Evolutionary conservation across 768 basidiomycete genomes (phyloP).

Genomic region (Mycena galopus): DNA sequence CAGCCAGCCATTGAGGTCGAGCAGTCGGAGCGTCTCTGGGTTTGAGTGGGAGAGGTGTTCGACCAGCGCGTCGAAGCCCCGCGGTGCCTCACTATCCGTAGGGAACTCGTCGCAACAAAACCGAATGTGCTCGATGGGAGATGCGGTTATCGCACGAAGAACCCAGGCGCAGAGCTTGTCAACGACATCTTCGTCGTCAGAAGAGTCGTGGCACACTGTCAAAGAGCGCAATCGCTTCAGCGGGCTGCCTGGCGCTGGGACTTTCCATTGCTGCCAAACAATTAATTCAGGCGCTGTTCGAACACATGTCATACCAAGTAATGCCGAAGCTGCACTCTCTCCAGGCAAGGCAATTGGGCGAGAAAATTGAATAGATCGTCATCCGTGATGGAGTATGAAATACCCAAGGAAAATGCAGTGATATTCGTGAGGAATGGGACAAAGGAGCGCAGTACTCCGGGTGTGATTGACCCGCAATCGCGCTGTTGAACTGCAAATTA

Average conservation of each 20-base stretch:
- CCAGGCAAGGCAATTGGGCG: constrained; percentile 53
- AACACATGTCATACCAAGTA: constrained; percentile 58
- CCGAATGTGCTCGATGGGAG: constrained; percentile 50
- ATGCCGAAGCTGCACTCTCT: constrained; percentile 59
- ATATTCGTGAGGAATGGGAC: constrained; percentile 53
- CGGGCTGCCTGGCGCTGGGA: constrained; percentile 38
- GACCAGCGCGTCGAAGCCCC: constrained; percentile 51
- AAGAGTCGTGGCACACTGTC: constrained; percentile 44
- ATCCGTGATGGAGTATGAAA: constrained; percentile 72
- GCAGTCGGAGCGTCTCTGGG: constrained; percentile 44
- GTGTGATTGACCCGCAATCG: constrained; percentile 75
- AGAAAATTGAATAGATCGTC: constrained; percentile 65
- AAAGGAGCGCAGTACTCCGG: constrained; percentile 65
- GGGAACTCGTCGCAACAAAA: constrained; percentile 45
- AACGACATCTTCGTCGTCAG: constrained; percentile 38
- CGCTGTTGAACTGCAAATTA: constrained; percentile 48
- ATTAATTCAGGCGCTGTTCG: not conserved
- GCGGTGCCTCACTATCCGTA: not conserved
- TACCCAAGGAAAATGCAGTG: constrained; percentile 59
- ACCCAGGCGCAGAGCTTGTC: constrained; percentile 57
- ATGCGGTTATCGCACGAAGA: constrained; percentile 48
- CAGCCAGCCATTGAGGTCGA: constrained; percentile 50
- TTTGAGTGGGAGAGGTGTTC: constrained; percentile 55
- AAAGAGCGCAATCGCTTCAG: constrained; percentile 48
- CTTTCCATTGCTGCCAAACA: constrained; percentile 57